Base-by-base conservation (phyloP, 306 rosid species). In the Prunus kanzakura region DNA sequence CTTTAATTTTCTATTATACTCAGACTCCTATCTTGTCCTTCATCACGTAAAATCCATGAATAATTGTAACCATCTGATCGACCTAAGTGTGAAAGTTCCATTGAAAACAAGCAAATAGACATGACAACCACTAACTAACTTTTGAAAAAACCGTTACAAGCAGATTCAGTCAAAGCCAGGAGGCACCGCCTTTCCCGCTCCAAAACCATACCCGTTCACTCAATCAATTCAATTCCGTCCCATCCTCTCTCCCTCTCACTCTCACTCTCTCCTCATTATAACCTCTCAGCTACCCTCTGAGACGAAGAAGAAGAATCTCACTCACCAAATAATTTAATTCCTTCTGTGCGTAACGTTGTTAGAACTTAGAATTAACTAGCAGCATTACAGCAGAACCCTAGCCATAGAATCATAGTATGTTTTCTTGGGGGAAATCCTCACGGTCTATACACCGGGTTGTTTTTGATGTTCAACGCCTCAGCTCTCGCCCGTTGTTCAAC, bases 371-470 rank as follows among this genome's bases (percentile, higher is more conserved):
- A 18, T 18, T 18, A 16, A 18, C 52, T 11, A 47, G 52, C 52
- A 10, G 14, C 16, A 38, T 38, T 52, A 29, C 35, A 30, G 46
- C 18, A 6, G 22, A 13, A 68, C 47, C 60, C 12, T 69, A 38
- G 64, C 54, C 29, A 5, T 22, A n/a, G 76, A 83, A 0, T 51
- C 87, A 68, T 68, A 79, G 56, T 41, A 92, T 88, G 96, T 90
- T 86, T 90, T 84, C 92, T 70, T 73, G 75, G 78, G 82, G 79
- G 77, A 83, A 79, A 79, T 80, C 82, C 29, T 32, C 78, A 11
- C 54, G 57, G 29, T 58, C 76, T 0, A 49, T 71, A 5, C 22
- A 25, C 57, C 78, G 67, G 80, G 19, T 14, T 49, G 50, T 49
- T 23, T 50, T 45, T 1, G 38, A 54, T 20, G 49, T 69, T 41